These are phyloP conservation scores for Plasmopara halstedii DNA, from an alignment of 352 stramenopile species.

Conservation along the genomic window DNA sequence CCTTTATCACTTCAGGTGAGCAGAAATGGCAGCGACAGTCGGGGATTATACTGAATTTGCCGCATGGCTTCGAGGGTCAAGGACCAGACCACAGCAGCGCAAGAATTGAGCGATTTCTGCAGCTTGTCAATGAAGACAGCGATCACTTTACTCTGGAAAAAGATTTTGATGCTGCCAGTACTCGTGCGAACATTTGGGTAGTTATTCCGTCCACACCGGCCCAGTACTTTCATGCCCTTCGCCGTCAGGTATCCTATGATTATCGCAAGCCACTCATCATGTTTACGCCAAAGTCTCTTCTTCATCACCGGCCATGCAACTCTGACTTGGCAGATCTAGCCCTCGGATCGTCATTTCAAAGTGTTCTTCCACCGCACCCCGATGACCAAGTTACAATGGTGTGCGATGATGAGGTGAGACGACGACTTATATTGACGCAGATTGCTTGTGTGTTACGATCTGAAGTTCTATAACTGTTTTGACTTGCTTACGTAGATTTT, in stretches of 20 bases:
- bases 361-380: conserved; percentile 64
- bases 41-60: conserved; percentile 66
- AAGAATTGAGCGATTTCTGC: conserved; percentile 79
- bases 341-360: conserved; percentile 47
- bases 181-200: conserved; percentile 67
- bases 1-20: conserved; percentile 75
- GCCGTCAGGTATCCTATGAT: conserved; percentile 63
- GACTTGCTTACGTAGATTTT: conserved; percentile 36
- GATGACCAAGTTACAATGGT: conserved; percentile 63
- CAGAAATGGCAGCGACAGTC: conserved; percentile 90
- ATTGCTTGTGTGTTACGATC: neutral
- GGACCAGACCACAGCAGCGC: conserved; percentile 80
- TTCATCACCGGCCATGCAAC: conserved; percentile 76
- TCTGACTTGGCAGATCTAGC: conserved; percentile 66
- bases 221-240: conserved; percentile 96
- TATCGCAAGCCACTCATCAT: conserved; percentile 79
- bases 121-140: conserved; percentile 69
- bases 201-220: conserved; percentile 82
- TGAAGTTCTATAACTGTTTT: conserved; percentile 1
- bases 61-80: conserved; percentile 83
- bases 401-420: conserved; percentile 45
- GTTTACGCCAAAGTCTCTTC: conserved; percentile 76
- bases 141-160: conserved; percentile 46
- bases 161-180: conserved; percentile 34
- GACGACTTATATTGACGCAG: neutral